Base-by-base conservation (phyloP, 495 filamentous ascomycete species). In the Wilcoxina mikolae region DNA sequence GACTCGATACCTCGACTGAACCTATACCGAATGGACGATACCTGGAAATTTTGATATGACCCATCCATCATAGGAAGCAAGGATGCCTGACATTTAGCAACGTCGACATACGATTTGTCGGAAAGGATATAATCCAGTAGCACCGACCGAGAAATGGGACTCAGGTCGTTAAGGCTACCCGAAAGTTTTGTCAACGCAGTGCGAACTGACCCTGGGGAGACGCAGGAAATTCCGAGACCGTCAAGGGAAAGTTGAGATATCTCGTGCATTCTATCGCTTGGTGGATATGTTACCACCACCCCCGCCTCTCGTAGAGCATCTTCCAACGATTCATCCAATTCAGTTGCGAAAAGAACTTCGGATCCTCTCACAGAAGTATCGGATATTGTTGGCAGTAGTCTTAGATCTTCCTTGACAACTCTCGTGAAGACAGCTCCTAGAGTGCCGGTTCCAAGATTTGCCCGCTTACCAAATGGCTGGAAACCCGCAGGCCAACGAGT, bases 91-190 rank as follows among this genome's bases (percentile, higher is more conserved):
- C 56, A 64, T 15, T 25, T 49, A 3, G 45, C 47, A 39, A 64
- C 41, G 31, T 44, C 55, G 22, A 22, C 39, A 53, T 57, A 59
- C 23, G 54, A 3, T 27, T 17, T 25, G 26, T 64, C 60, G 5
- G 50, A 64, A 42, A 64, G 27, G 17, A 64, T 39, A 42, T 64
- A 64, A 24, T 60, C 60, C 24, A 64, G 39, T 17, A 64, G 53
- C 4, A 39, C 33, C 2, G 46, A 49, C 3, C 27, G 10, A 49
- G 46, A 49, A 27, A 15, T 1, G 10, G 22, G 11, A 20, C 25
- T 49, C 2, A 49, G 2, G 23, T 3, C 12, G 15, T 49, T 27
- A 1, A 29, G 20, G 2, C 9, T 10, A 20, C 7, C 7, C 4
- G 5, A 4, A 10, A 43, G 17, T 5, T 9, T 18, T 9, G 39